Conservation (phyloP, 306 rosid species). For the Trifolium pratense region DNA sequence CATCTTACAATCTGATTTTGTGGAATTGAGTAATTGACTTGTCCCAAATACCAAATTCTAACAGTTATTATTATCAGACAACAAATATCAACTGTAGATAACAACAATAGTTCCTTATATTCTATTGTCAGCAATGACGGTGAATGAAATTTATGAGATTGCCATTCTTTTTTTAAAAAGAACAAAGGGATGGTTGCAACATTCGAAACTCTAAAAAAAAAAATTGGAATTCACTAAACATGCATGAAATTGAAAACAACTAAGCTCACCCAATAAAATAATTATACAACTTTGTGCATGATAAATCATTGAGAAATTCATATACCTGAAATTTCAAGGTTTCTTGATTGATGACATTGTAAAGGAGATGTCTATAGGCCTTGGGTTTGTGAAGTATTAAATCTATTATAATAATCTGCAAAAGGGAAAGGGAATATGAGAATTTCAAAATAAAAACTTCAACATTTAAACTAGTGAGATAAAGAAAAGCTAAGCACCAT, state of each 20-base stretch:
- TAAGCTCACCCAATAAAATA: conserved; percentile 2
- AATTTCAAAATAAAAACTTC: conserved; percentile 26
- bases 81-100: not conserved
- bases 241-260: not conserved
- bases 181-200: not conserved
- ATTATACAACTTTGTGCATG: not conserved
- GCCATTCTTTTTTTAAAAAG: not conserved
- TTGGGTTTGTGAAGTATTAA: conserved; percentile 82
- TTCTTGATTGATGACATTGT: conserved; percentile 65
- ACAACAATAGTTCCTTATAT: conserved; percentile 6
- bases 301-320: conserved; percentile 21
- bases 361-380: conserved; percentile 83
- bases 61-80: conserved; percentile 10
- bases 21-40: not conserved
- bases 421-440: not conserved
- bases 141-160: conserved; percentile 8
- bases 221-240: not conserved
- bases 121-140: not conserved
- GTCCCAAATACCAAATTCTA: not conserved
- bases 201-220: not conserved
- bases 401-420: conserved; percentile 78
- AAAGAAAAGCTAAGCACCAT: conserved; percentile 54
- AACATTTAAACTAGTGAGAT: conserved; percentile 15
- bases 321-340: conserved; percentile 59
- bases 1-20: not conserved